phyloP scores from a whole-genome alignment of 2,329 filamentous ascomycete genomes.

The Amauroascus verrucosus region DNA sequence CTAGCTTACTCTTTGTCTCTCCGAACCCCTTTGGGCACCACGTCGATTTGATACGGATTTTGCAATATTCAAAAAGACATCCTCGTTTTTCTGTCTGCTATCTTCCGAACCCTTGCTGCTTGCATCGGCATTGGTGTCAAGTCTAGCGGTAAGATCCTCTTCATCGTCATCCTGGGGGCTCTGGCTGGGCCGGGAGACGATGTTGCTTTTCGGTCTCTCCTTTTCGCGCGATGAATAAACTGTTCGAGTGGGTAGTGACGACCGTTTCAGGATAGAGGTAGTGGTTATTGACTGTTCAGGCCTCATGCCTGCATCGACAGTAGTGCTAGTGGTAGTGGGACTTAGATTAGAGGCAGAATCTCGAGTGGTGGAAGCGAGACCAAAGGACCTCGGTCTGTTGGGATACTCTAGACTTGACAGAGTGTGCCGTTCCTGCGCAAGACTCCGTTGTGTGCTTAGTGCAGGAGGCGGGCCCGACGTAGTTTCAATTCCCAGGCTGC shows the following conservation, averaged over 20 bases:
- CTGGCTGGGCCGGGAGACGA: slow-evolving; percentile 12
- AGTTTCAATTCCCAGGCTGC: slow-evolving; percentile 42
- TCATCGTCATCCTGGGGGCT: slow-evolving; percentile 20
- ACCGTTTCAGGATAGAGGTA: slow-evolving; percentile 21
- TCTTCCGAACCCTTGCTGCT: slow-evolving; percentile 30
- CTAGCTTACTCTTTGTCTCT: slow-evolving; percentile 21
- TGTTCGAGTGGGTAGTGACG: slow-evolving; percentile 18
- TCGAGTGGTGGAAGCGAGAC: slow-evolving; percentile 2
- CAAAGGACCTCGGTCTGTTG: slow-evolving; percentile 14
- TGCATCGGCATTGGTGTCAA: slow-evolving; percentile 10
- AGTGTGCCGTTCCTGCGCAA: slow-evolving; percentile 28
- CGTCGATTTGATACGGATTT: slow-evolving; percentile 32
- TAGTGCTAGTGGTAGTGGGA: background rate
- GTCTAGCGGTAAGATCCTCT: slow-evolving; percentile 7
- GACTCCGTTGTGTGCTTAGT: slow-evolving; percentile 36
- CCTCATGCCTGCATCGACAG: slow-evolving; percentile 21
- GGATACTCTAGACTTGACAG: slow-evolving; percentile 7
- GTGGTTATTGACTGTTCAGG: slow-evolving; percentile 20
- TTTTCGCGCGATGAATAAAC: slow-evolving; percentile 18
- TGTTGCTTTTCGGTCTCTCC: slow-evolving; percentile 14
- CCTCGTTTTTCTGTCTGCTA: slow-evolving; percentile 32
- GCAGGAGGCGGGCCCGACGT: slow-evolving; percentile 42
- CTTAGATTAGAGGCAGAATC: slow-evolving; percentile 14
- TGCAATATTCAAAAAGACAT: slow-evolving; percentile 40
- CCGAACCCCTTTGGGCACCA: slow-evolving; percentile 30